Evolutionary conservation across 768 basidiomycete species (phyloP), one percentile per base, ranked within the genome.

Genomic region (Psilocybe subaeruginosa): DNA sequence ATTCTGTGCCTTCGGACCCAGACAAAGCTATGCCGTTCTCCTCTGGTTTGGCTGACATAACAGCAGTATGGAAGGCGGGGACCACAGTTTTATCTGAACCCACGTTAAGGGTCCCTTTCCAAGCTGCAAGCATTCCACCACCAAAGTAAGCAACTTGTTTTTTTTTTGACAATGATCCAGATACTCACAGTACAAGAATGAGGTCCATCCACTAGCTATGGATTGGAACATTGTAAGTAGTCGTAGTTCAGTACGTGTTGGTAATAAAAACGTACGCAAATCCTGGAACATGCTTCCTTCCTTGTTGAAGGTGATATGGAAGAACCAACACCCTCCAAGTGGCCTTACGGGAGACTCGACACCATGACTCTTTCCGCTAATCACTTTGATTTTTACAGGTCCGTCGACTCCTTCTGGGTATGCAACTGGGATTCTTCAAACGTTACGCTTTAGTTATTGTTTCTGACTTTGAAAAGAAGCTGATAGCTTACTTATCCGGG

Each of bases 281-380:
- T 89, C 85, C 71, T 96, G 96, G 78, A 92, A 97, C 31, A 93
- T 82, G 31, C 71, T 79, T 1, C 84, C 87, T 31, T 85, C 81
- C 61, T 82, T 82, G 29, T 81, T 75, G 72, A 96, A 87, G 60
- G 78, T 85, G 62, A 90, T 76, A 69, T 96, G 93, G 77, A 96
- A 89, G 74, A 86, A 97, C 92, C 93, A 96, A 74, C 95, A 96
- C 4, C 96, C 96, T 11, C 96, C 96, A 0, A 95, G 83, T 0
- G 93, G 93, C 51, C 90, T 80, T 23, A 99, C 95, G 29, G 95
- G 95, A 1, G 93, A 95, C 69, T 90, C 89, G 12, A 87, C 81
- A 11, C 92, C 94, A 65, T 95, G 86, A 61, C 92, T 92, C 72
- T 88, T 89, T 4, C 97, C 97, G 64, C 92, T 94, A 66, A 98